A percentile compares a stretch with the other conserved stretches of the same genome.
phyloP scores from a whole-genome alignment of 2,329 filamentous ascomycete species.

The Hymenoscyphus albidus region DNA sequence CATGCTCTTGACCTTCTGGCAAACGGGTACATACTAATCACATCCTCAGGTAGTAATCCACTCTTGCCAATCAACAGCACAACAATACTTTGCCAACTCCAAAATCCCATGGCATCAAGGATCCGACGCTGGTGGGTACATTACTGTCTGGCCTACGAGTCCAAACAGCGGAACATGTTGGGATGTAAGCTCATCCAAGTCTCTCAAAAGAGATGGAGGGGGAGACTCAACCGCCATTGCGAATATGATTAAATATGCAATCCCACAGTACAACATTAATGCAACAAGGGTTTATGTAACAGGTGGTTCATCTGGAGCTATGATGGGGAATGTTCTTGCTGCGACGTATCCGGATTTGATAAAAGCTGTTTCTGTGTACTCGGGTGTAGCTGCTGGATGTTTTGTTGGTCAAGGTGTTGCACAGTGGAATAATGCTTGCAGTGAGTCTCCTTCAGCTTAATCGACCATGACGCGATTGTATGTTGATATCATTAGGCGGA shows the following conservation, averaged over 20 bases:
- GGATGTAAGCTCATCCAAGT: slow-evolving; percentile 49
- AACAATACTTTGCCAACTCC: slow-evolving; percentile 27
- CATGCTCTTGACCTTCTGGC: background rate
- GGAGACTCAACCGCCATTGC: slow-evolving; percentile 53
- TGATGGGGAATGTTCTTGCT: slow-evolving; percentile 48
- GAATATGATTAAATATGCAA: slow-evolving; percentile 54
- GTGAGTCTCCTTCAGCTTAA: slow-evolving; percentile 20
- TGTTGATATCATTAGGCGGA: background rate
- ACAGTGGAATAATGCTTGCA: slow-evolving; percentile 51
- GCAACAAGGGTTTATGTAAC: slow-evolving; percentile 50
- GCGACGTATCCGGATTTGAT: slow-evolving; percentile 44
- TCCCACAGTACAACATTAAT: slow-evolving; percentile 49
- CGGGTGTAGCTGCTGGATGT: slow-evolving; percentile 43
- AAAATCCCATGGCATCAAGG: slow-evolving; percentile 46
- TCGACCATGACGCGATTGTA: no score
- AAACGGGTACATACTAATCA: background rate
- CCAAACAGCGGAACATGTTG: slow-evolving; percentile 53
- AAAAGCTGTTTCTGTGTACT: slow-evolving; percentile 42
- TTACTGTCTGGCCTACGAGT: slow-evolving; percentile 54
- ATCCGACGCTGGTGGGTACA: slow-evolving; percentile 52
- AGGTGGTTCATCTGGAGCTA: slow-evolving; percentile 45
- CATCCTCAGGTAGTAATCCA: slow-evolving; percentile 18
- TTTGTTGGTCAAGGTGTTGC: slow-evolving; percentile 42
- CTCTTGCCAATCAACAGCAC: slow-evolving; percentile 40
- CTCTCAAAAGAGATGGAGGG: slow-evolving; percentile 51